Percentiles rank a stretch among this genome's conserved stretches.
These are phyloP conservation scores for Flaveria brownii DNA, from an alignment of 129 eudicot genomes.

Conservation along the genomic window DNA sequence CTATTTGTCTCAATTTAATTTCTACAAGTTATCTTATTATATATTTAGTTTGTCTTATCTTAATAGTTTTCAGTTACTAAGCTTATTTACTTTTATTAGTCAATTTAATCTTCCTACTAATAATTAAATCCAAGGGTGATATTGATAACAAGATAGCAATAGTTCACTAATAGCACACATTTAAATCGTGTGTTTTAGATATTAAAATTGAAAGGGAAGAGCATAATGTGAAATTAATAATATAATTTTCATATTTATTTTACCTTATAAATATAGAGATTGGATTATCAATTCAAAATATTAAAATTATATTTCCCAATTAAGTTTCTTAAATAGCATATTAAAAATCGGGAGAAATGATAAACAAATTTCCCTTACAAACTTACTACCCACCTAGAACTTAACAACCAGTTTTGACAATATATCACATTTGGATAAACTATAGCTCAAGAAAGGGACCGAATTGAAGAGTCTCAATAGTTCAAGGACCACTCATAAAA, in stretches of 20 bases:
- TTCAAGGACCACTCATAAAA: not conserved
- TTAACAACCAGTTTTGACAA: conserved; percentile 9
- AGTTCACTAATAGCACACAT: too few species aligned
- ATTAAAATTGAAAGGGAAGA: not conserved
- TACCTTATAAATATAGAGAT: not conserved
- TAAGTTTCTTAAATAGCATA: not conserved
- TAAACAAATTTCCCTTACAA: conserved; percentile 5
- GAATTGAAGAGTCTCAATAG: not conserved
- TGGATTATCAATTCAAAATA: not conserved
- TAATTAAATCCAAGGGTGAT: too few species aligned
- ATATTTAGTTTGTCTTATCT: too few species aligned
- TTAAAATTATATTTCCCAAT: not conserved
- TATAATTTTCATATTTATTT: not conserved
- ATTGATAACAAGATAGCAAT: too few species aligned
- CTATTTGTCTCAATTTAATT: too few species aligned
- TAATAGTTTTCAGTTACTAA: too few species aligned
- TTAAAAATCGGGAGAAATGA: not conserved
- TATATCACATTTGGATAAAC: not conserved
- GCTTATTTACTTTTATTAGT: too few species aligned
- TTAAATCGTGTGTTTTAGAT: not conserved
- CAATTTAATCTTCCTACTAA: too few species aligned
- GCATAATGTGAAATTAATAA: not conserved
- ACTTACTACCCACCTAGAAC: conserved; percentile 19
- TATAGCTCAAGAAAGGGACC: not conserved
- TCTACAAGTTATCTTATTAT: too few species aligned